Percentiles rank a stretch among this genome's conserved stretches.
These are phyloP conservation scores for Sistotremastrum niveocremeum DNA, from an alignment of 768 basidiomycete species.

Conservation along the genomic window DNA sequence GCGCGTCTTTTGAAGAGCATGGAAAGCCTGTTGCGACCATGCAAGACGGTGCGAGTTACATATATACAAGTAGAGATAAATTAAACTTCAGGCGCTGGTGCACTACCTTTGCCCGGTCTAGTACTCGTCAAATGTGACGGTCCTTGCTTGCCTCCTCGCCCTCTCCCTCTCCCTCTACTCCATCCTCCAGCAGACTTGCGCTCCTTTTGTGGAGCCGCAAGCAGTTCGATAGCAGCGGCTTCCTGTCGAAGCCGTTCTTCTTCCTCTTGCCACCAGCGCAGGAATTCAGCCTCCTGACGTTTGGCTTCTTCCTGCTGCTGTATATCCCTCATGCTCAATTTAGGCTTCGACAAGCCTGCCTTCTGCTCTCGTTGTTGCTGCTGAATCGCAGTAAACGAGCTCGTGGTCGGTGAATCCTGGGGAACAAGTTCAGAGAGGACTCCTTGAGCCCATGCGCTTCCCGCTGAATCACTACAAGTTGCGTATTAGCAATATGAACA, in stretches of 20 bases:
- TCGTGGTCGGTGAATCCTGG: conserved; percentile 16
- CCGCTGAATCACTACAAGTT: conserved; percentile 19
- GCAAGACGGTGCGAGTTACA: no score
- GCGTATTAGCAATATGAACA: neutral
- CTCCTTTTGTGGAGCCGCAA: no score
- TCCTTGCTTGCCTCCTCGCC: no score
- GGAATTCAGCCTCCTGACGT: conserved; percentile 63
- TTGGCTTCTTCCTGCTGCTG: conserved; percentile 68
- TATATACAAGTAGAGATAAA: no score
- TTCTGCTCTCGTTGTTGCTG: conserved; percentile 52
- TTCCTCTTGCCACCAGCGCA: conserved; percentile 83
- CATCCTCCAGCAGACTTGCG: no score
- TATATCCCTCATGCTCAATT: conserved; percentile 63
- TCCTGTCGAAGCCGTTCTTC: conserved; percentile 56
- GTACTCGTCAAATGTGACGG: no score
- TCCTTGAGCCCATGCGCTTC: conserved; percentile 53
- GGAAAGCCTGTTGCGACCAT: no score
- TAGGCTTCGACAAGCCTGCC: conserved; percentile 29
- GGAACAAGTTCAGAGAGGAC: conserved; percentile 31
- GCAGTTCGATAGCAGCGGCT: conserved; percentile 8
- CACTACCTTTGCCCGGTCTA: no score
- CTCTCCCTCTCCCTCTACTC: no score
- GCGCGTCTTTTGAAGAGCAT: no score
- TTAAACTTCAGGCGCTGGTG: no score
- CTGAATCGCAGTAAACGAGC: conserved; percentile 81